phyloP scores from a whole-genome alignment of 495 filamentous ascomycete species.

The Neurospora sp. region DNA sequence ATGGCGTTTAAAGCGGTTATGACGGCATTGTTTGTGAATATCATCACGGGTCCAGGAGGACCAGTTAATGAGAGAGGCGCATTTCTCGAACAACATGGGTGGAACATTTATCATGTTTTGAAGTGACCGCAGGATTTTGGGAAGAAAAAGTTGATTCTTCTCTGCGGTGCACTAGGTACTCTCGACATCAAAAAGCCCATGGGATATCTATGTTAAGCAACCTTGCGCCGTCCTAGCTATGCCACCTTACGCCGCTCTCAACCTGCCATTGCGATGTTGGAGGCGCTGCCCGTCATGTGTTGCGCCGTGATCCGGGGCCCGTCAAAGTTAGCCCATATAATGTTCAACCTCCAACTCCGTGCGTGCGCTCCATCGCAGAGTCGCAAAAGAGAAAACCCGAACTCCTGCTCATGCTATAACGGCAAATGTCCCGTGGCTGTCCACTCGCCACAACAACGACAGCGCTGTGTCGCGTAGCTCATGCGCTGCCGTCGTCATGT shows the following conservation, averaged over 20 bases:
- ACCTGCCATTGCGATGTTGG: background rate
- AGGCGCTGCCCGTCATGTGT: background rate
- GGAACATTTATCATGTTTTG: background rate
- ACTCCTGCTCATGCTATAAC: background rate
- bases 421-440: background rate
- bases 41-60: background rate
- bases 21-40: background rate
- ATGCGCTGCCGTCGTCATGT: background rate
- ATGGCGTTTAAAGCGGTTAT: constrained; percentile 14
- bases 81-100: background rate
- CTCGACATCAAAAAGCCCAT: background rate
- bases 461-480: background rate
- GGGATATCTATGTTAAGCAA: background rate
- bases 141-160: no score
- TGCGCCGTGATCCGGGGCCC: background rate
- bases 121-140: background rate
- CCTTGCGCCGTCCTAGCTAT: background rate
- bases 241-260: background rate
- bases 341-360: background rate
- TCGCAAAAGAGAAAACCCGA: background rate
- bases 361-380: background rate
- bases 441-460: background rate
- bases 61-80: background rate
- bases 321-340: background rate
- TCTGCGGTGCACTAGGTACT: background rate